phyloP scores from a whole-genome alignment of 106 monocot genomes.

The Phalaenopsis aphrodite region DNA sequence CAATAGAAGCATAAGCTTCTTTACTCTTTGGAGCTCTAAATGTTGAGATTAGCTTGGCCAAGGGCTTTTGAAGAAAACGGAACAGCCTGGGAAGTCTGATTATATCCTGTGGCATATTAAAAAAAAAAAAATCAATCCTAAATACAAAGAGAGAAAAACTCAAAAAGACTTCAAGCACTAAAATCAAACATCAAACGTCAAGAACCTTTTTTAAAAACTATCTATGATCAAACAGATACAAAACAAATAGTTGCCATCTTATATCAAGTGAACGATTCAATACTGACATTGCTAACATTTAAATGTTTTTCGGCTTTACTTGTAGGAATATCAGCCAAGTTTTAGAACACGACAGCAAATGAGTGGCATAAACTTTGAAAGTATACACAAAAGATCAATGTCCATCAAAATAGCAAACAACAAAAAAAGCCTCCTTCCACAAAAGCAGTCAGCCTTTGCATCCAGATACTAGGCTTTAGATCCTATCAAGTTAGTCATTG shows the following conservation, averaged over 20 bases:
- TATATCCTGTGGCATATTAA: conserved; percentile 52
- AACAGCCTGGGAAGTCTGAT: conserved; percentile 87
- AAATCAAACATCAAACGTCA: neutral
- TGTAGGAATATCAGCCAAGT: neutral
- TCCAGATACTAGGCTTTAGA: neutral
- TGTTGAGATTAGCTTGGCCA: conserved; percentile 80
- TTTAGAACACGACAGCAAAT: neutral
- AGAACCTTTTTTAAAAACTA: neutral
- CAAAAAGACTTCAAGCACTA: neutral
- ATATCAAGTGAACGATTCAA: neutral
- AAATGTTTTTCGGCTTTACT: neutral
- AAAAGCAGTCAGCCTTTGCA: neutral
- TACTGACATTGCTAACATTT: neutral
- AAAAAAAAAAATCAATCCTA: neutral
- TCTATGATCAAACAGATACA: neutral
- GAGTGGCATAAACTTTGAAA: neutral
- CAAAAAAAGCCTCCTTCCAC: neutral
- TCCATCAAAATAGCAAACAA: neutral
- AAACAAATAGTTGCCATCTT: neutral
- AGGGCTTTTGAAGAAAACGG: conserved; percentile 83
- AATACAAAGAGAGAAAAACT: neutral
- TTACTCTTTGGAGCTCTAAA: conserved; percentile 95
- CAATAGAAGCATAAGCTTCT: conserved; percentile 97
- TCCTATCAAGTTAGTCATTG: neutral
- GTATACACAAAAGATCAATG: neutral